Conservation (phyloP, 2,329 filamentous ascomycete genomes). For the Aspergillus sojae region DNA sequence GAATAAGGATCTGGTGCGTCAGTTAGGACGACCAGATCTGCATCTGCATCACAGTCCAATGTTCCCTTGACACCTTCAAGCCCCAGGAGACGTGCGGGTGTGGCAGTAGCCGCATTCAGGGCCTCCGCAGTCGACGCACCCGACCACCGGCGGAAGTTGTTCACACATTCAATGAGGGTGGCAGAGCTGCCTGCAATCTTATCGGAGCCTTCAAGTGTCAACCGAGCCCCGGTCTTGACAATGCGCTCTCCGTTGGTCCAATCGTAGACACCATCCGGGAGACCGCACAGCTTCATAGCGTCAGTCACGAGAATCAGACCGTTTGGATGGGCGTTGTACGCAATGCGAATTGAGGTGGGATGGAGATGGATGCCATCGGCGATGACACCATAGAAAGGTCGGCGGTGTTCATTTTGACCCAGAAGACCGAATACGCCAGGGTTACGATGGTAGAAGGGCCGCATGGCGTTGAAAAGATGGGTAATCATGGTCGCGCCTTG, state of each 20-base stretch:
- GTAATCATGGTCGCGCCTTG: conserved; percentile 86
- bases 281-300: conserved; percentile 83
- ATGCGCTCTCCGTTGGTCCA: conserved; percentile 76
- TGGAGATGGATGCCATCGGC: conserved; percentile 89
- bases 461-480: conserved; percentile 93
- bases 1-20: conserved; percentile 35
- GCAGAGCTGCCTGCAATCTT: conserved; percentile 72
- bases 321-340: conserved; percentile 80
- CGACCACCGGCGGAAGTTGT: conserved; percentile 48
- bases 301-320: conserved; percentile 90
- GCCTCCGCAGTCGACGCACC: conserved; percentile 42
- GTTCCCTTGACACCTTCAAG: conserved; percentile 43
- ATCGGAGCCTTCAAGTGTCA: conserved; percentile 77
- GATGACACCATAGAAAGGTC: conserved; percentile 85
- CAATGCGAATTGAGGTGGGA: conserved; percentile 84
- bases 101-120: conserved; percentile 44
- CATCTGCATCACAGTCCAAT: conserved; percentile 44
- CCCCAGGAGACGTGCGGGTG: conserved; percentile 43
- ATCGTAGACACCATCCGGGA: conserved; percentile 80
- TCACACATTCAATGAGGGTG: conserved; percentile 48
- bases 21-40: conserved; percentile 44
- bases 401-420: conserved; percentile 61
- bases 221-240: conserved; percentile 63
- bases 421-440: conserved; percentile 87
- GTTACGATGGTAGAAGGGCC: conserved; percentile 85